Base-by-base conservation (phyloP, 2,329 filamentous ascomycete species). In the Tolypocladium inflatum region DNA sequence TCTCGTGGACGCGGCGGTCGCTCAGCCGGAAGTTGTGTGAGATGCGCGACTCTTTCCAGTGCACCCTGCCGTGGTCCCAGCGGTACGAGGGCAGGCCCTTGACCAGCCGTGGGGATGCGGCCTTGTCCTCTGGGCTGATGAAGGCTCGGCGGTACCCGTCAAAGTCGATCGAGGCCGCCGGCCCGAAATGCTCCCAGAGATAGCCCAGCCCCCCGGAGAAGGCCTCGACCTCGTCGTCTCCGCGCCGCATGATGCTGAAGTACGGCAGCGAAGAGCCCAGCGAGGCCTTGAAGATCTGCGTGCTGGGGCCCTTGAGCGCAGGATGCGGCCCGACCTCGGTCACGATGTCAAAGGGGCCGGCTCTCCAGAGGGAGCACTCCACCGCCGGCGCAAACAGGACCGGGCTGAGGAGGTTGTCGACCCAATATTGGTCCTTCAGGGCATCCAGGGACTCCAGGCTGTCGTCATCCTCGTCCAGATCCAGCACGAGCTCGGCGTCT, bases 291-390 rank as follows among this genome's bases (percentile, higher is more conserved):
- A 51, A 51, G 13, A 77, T 76, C 65, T 80, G 76, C 63, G 78
- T 75, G 54, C 78, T 68, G 3, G 78, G 78, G 0, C 77, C 76
- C 55, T 76, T 72, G 2, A 81, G 70, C 4, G 76, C 77, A 1
- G 77, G 71, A 60, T 80, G 78, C 0, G 78, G 77, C 0, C 78
- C 78, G 8, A 80, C 63, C 63, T 81, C 78, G n/a, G 80, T 63
- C 26, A 78, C 68, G 26, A 64, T 21, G 52, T 63, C 57, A 42
- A 60, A 51, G 19, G 48, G 48, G 59, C 45, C 57, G 60, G 15
- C 62, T 59, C 38, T 57, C 55, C 11, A 72, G 43, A 30, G 67
- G 30, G 66, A 58, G 19, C 62, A 76, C 2, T 69, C 62, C 3
- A 77, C 73, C 10, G 72, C 58, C 2, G 64, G 63, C 0, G 65